Evolutionary conservation across 441 rosid species (phyloP).

Genomic region (Bocquillonia castaneifolia): DNA sequence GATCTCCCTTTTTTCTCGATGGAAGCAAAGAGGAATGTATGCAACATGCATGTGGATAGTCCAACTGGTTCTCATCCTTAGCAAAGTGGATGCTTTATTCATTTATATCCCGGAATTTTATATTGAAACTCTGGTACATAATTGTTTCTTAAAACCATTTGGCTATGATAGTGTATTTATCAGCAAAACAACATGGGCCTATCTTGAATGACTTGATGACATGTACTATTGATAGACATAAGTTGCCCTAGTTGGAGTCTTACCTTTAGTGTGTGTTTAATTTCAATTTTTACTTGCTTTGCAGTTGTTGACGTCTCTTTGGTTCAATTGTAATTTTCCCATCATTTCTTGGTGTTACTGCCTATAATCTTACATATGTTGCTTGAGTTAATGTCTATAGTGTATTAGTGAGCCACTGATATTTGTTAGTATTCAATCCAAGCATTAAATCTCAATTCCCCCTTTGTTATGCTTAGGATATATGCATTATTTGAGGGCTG

Average conservation of each 20-base stretch:
- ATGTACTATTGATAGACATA: neutral
- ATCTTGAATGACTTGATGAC: neutral
- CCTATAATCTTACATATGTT: constrained; percentile 1
- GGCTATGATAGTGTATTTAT: neutral
- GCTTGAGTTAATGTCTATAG: neutral
- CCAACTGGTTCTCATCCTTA: constrained; percentile 78
- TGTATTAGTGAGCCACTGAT: neutral
- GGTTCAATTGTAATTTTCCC: neutral
- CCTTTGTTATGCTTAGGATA: neutral
- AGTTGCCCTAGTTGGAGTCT: neutral
- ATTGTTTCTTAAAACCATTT: constrained; percentile 16
- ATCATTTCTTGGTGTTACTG: neutral
- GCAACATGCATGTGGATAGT: constrained; percentile 97
- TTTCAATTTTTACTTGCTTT: neutral
- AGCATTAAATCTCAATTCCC: neutral
- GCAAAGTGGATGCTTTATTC: constrained; percentile 85
- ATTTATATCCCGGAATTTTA: constrained; percentile 87
- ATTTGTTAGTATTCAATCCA: neutral
- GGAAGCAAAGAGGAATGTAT: constrained; percentile 99
- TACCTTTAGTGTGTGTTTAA: neutral
- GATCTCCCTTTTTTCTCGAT: constrained; percentile 66
- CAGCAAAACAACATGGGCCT: neutral
- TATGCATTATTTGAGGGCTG: neutral
- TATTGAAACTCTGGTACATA: constrained; percentile 82
- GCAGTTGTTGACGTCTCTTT: neutral